Evolutionary conservation across 331 rosid species (phyloP), one percentile per base, ranked within the genome.

Genomic region (Malus hybrid): DNA sequence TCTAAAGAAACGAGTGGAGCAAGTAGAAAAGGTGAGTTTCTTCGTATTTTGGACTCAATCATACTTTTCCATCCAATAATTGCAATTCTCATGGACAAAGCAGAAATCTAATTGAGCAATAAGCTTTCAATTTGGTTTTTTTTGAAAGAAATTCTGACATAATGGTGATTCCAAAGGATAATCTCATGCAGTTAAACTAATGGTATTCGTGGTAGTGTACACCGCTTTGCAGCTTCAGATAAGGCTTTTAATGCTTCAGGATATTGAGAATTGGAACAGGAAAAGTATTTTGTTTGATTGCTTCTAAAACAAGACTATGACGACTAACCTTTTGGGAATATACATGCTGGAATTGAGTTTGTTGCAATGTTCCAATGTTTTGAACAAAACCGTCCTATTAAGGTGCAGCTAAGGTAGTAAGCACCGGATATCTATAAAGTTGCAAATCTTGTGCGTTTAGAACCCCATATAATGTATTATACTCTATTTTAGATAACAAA

Each of bases 1-100:
- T 80, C 82, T 93, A 42, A 74, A 82, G 32, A 82, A 59, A 27
- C 82, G 93, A 48, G 83, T 46, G 54, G 84, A 91, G 59, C 85
- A 84, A 87, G 82, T 93, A 57, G 62, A 85, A 80, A 77, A 83
- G 87, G 98, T 89, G 20, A 80, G 93, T 79, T 10, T 67, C 22
- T 56, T 19, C 28, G 14, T 68, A 18, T 14, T 6, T 36, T 44
- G 24, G 44, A 22, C 73, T 5, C 6, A 1, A 20, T 19, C 1
- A 59, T 22, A 10, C 32, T 8, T 20, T 59, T 15, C 36, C 27
- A 14, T 62, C n/a, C n/a, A 62, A 6, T 22, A 9, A 59, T 59
- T 42, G 10, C 56, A 18, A 27, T 6, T 67, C 32, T 6, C 7
- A 42, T 68, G 2, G 11, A 48, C 59, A 2, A 68, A 44, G 24